Evolutionary conservation across 75 land plant species (phyloP).

Genomic region (Isoetes taiwanensis): DNA sequence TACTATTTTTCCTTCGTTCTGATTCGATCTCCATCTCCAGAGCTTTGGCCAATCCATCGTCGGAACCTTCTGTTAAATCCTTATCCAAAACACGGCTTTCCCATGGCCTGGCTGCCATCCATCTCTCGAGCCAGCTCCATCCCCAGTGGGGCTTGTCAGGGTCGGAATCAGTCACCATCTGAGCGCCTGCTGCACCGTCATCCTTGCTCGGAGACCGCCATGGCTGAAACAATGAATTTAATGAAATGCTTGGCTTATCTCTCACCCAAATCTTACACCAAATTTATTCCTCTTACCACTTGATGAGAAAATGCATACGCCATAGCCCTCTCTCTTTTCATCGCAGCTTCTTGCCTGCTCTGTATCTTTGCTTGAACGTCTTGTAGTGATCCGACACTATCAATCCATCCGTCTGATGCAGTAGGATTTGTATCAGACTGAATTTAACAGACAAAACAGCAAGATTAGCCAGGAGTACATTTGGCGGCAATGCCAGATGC

Average conservation of each 20-base stretch:
- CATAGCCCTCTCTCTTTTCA: slow-evolving; percentile 81
- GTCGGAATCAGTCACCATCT: slow-evolving; percentile 49
- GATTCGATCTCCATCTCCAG: slow-evolving; percentile 14
- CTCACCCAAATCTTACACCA: too few relatives aligned
- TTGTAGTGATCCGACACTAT: slow-evolving; percentile 50
- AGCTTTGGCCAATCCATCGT: slow-evolving; percentile 22
- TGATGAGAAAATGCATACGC: slow-evolving; percentile 79
- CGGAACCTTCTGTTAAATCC: slow-evolving; percentile 9
- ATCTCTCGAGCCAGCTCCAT: slow-evolving; percentile 97
- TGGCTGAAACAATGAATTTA: too few relatives aligned
- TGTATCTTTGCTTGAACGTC: slow-evolving; percentile 60
- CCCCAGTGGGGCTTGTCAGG: slow-evolving; percentile 91
- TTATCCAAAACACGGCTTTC: slow-evolving; percentile 31
- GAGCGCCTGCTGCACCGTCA: too few relatives aligned
- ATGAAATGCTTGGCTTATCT: too few relatives aligned
- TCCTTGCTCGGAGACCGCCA: too few relatives aligned
- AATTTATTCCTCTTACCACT: too few relatives aligned
- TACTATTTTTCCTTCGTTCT: background rate
- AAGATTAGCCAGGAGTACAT: too few relatives aligned
- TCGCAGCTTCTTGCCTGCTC: slow-evolving; percentile 74
- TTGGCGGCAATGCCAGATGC: too few relatives aligned
- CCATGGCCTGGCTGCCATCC: slow-evolving; percentile 97
- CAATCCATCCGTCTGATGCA: slow-evolving; percentile 88
- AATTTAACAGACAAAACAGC: too few relatives aligned
- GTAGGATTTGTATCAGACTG: too few relatives aligned